A percentile compares a stretch with the other conserved stretches of the same genome.
phyloP scores from a whole-genome alignment of 106 monocot genomes.

The Amphibolis antarctica region DNA sequence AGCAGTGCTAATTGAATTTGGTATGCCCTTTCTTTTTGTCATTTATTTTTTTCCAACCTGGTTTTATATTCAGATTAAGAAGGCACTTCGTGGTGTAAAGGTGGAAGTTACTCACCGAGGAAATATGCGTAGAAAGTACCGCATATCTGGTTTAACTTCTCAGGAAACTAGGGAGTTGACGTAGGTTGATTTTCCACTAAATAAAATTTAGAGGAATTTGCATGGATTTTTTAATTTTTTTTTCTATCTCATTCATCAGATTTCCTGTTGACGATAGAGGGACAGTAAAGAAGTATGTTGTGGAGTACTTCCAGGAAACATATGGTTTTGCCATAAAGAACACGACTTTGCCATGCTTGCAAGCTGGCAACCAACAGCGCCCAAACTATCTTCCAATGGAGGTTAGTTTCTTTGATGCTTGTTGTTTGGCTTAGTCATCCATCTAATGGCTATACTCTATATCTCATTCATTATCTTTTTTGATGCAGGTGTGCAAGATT shows the following conservation, averaged over 20 bases:
- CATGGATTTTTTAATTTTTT: neutral
- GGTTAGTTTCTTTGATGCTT: conserved; percentile 17
- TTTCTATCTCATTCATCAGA: conserved; percentile 14
- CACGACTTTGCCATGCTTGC: conserved; percentile 65
- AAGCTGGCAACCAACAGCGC: conserved; percentile 88
- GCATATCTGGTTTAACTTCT: conserved; percentile 71
- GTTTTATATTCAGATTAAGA: conserved; percentile 49
- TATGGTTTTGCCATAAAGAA: conserved; percentile 79
- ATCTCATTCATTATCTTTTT: too few species aligned
- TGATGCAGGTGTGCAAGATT: conserved; percentile 76
- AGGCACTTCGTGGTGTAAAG: conserved; percentile 74
- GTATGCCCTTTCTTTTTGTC: too few species aligned
- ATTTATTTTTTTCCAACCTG: neutral
- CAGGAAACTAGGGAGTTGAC: conserved; percentile 72
- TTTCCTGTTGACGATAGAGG: conserved; percentile 76
- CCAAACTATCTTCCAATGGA: conserved; percentile 99
- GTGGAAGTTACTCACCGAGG: conserved; percentile 78
- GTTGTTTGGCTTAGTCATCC: neutral
- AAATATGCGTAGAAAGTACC: conserved; percentile 70
- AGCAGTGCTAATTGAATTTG: too few species aligned
- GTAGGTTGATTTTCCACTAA: conserved; percentile 27
- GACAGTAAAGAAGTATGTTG: conserved; percentile 77
- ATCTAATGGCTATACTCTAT: too few species aligned
- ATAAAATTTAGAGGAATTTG: neutral
- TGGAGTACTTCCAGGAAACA: conserved; percentile 71